Conservation (phyloP, 2,329 filamentous ascomycete species). For the Penicillium sp. region DNA sequence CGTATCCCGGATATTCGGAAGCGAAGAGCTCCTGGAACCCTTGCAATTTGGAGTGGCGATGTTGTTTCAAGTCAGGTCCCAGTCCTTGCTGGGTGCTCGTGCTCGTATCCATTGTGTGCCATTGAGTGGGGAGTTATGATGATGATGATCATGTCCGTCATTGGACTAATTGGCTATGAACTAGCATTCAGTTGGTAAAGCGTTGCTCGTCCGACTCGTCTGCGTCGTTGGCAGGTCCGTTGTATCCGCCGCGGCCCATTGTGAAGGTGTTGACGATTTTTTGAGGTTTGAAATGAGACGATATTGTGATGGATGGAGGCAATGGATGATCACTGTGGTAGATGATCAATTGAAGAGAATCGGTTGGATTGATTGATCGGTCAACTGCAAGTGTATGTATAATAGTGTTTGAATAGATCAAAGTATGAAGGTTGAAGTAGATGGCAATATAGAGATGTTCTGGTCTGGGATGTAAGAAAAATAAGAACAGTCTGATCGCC, state of each 20-base stretch:
- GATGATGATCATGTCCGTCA: neutral
- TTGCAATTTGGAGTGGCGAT: conserved; percentile 6
- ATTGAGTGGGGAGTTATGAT: neutral
- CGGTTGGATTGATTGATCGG: neutral
- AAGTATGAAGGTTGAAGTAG: neutral
- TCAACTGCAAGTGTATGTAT: neutral
- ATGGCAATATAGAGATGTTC: neutral
- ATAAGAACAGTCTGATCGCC: neutral
- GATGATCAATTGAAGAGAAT: neutral
- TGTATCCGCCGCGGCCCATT: conserved; percentile 48
- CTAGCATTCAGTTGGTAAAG: conserved; percentile 5
- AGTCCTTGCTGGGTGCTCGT: neutral
- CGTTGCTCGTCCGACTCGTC: conserved; percentile 5
- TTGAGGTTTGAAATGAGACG: conserved; percentile 13
- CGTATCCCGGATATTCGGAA: neutral
- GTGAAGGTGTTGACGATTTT: conserved; percentile 8
- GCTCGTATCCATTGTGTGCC: conserved; percentile 1
- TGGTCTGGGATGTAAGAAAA: neutral
- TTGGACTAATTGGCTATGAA: neutral
- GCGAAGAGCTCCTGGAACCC: neutral
- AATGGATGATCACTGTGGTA: neutral
- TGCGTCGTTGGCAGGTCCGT: conserved; percentile 15
- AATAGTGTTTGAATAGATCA: neutral
- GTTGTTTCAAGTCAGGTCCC: conserved; percentile 5
- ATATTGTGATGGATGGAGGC: neutral